These are phyloP conservation scores for Russula ochroleuca DNA, from an alignment of 768 basidiomycete species.

Conservation along the genomic window DNA sequence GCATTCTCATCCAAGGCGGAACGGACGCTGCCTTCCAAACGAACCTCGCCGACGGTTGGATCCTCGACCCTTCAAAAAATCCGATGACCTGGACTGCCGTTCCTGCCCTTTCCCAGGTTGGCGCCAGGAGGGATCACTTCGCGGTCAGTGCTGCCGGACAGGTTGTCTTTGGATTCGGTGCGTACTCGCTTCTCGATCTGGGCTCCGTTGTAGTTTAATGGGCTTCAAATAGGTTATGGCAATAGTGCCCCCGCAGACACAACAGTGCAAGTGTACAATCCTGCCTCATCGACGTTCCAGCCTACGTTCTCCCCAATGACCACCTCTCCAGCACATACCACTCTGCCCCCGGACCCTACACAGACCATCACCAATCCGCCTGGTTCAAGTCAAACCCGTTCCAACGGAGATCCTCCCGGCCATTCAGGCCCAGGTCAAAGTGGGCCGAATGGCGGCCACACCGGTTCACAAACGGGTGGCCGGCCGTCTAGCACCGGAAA, in stretches of 20 bases:
- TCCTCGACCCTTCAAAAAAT: conserved; percentile 52
- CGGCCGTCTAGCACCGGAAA: conserved; percentile 21
- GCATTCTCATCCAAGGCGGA: conserved; percentile 76
- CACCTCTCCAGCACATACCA: conserved; percentile 31
- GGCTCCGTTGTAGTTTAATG: not conserved
- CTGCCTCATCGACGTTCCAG: conserved; percentile 35
- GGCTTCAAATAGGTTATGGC: conserved; percentile 42
- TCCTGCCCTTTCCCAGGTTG: conserved; percentile 51
- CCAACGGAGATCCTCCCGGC: not conserved
- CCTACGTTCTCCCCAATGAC: conserved; percentile 40
- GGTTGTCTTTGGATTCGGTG: conserved; percentile 78
- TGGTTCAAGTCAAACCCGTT: conserved; percentile 16
- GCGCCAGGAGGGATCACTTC: conserved; percentile 67
- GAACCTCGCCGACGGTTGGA: conserved; percentile 65
- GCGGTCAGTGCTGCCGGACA: conserved; percentile 56
- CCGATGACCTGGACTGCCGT: conserved; percentile 60
- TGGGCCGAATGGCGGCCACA: conserved; percentile 6
- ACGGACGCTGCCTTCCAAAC: conserved; percentile 49
- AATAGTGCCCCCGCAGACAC: conserved; percentile 50
- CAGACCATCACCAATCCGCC: conserved; percentile 24
- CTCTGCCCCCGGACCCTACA: conserved; percentile 29
- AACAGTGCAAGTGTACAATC: conserved; percentile 51
- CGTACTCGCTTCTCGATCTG: conserved; percentile 31
- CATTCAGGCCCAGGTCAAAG: conserved; percentile 7
- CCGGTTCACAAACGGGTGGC: conserved; percentile 4